Base-by-base conservation (phyloP, 2,329 filamentous ascomycete species). In the Bimuria novae-zelandiae region DNA sequence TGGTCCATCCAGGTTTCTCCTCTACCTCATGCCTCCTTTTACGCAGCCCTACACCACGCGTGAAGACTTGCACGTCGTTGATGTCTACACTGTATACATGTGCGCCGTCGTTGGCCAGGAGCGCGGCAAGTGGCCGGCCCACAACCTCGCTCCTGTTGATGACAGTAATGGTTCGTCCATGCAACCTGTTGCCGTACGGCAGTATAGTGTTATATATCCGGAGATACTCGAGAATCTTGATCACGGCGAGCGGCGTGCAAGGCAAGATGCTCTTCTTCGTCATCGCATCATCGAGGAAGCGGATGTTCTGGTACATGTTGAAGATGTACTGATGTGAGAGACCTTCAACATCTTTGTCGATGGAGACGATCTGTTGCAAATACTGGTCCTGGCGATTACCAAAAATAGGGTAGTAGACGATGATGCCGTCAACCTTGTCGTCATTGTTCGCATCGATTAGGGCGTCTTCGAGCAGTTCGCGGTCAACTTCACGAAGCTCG, bases 241-340 rank as follows among this genome's bases (percentile, higher is more conserved):
- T 90, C 55, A 96, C 89, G 22, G 94, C 94, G 21, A 99, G 84
- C 14, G 94, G 94, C 2, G 94, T 99, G 81, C 94, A 99, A 4
- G 94, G 94, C 47, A 99, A 80, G 61, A 97, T 90, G 43, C 89
- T 95, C 80, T 99, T 97, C 74, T 90, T 89, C 53, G 80, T 81
- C 74, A 91, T 89, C 37, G 81, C 75, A 4, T 88, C 88, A 76
- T 99, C 94, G 51, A 99, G 82, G 79, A 92, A 97, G 61, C 94
- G 90, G 67, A 96, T 85, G 79, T 99, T 99, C 80, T 97, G 90
- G 79, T 97, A 99, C 92, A 99, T 97, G 83, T 99, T 99, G 84
- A 93, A 92, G 70, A 97, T 89, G 78, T 97, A 92, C 71, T 87
- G 88, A 76, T 97, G 93, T 65, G 89, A 91, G 53, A 99, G 85